These are phyloP conservation scores for Holtermanniella nyarrowii DNA, from an alignment of 768 basidiomycete genomes.

Conservation along the genomic window DNA sequence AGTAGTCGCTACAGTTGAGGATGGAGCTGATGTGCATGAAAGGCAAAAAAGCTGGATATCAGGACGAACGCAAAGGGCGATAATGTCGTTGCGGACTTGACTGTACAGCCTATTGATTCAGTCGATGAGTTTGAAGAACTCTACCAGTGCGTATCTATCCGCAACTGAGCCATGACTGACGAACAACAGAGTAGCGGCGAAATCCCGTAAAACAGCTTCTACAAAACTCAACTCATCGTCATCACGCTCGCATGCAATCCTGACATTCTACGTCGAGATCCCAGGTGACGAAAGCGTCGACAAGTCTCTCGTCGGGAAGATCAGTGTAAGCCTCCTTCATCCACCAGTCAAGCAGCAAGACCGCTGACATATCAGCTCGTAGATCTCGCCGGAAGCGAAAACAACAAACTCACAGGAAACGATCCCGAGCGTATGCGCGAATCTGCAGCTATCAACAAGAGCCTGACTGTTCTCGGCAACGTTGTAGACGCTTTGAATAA, in stretches of 20 bases:
- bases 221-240: slow-evolving; percentile 76
- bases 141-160: slow-evolving; percentile 32
- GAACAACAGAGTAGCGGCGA: slow-evolving; percentile 52
- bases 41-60: slow-evolving; percentile 47
- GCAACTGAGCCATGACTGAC: background rate
- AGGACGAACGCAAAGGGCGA: slow-evolving; percentile 50
- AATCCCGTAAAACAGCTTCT: slow-evolving; percentile 70
- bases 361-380: slow-evolving; percentile 47
- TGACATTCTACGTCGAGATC: slow-evolving; percentile 55
- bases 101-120: slow-evolving; percentile 40
- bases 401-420: slow-evolving; percentile 80
- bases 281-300: background rate
- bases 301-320: slow-evolving; percentile 7
- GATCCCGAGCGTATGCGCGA: slow-evolving; percentile 79
- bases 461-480: slow-evolving; percentile 72
- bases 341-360: background rate
- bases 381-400: slow-evolving; percentile 83
- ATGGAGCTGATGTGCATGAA: background rate
- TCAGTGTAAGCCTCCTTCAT: slow-evolving; percentile 7
- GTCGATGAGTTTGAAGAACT: slow-evolving; percentile 47
- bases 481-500: slow-evolving; percentile 68
- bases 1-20: background rate
- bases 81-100: slow-evolving; percentile 51
- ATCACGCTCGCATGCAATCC: slow-evolving; percentile 78
- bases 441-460: slow-evolving; percentile 81